A percentile compares a stretch with the other conserved stretches of the same genome.
Evolutionary conservation across 768 basidiomycete genomes (phyloP).

Genomic region (Asterophora lycoperdoides): DNA sequence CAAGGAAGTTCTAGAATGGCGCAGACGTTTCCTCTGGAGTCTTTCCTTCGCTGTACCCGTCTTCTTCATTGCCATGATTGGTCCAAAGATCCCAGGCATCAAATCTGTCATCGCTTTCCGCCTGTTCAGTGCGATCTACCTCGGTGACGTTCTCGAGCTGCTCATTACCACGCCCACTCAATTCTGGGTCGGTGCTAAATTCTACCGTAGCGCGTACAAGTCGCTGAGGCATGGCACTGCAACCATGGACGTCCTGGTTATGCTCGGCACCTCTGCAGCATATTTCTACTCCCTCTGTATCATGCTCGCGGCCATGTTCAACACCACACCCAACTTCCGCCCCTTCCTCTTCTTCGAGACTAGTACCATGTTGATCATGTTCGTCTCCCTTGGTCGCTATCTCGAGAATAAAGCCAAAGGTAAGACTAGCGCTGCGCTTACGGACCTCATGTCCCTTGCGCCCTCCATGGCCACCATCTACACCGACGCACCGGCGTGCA

Average conservation of each 20-base stretch:
- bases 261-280: slow-evolving; percentile 91
- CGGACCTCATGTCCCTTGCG: slow-evolving; percentile 92
- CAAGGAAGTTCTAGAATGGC: slow-evolving; percentile 93
- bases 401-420: slow-evolving; percentile 97
- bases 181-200: slow-evolving; percentile 84
- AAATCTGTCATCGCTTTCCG: slow-evolving; percentile 44
- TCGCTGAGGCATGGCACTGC: slow-evolving; percentile 83
- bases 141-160: slow-evolving; percentile 77
- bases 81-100: slow-evolving; percentile 61
- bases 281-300: slow-evolving; percentile 83
- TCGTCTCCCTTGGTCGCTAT: slow-evolving; percentile 92
- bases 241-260: slow-evolving; percentile 98
- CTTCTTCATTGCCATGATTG: slow-evolving; percentile 88
- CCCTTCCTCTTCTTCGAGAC: slow-evolving; percentile 97
- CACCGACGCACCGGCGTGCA: slow-evolving; percentile 76
- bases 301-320: slow-evolving; percentile 63
- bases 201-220: slow-evolving; percentile 89
- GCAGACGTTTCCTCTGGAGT: slow-evolving; percentile 68
- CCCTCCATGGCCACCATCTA: slow-evolving; percentile 97
- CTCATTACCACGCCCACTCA: slow-evolving; percentile 87
- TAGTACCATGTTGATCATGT: slow-evolving; percentile 97
- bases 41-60: slow-evolving; percentile 85
- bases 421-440: slow-evolving; percentile 92
- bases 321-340: slow-evolving; percentile 59
- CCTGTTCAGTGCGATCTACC: slow-evolving; percentile 64